A percentile compares a stretch with the other conserved stretches of the same genome.
These are phyloP conservation scores for Vanrija pseudolonga DNA, from an alignment of 1,284 basidiomycete genomes.

Conservation along the genomic window DNA sequence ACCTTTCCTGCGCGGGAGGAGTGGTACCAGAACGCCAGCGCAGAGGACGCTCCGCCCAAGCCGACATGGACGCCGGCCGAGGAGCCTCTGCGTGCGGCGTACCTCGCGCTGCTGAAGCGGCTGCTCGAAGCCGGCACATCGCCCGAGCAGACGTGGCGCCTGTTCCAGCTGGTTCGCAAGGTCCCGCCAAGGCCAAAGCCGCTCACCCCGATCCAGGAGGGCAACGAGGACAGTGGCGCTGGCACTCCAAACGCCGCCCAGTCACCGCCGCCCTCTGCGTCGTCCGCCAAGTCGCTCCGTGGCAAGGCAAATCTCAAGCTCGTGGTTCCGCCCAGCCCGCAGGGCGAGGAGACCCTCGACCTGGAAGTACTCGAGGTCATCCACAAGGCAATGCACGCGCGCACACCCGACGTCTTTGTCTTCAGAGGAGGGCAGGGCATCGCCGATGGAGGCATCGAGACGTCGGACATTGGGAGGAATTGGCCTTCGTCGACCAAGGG, in stretches of 20 bases:
- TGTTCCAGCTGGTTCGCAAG: constrained; percentile 38
- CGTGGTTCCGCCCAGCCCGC: neutral
- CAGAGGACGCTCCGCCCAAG: constrained; percentile 14
- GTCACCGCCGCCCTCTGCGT: neutral
- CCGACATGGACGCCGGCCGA: neutral
- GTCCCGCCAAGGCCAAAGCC: constrained; percentile 12
- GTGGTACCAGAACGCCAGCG: constrained; percentile 24
- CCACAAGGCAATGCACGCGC: constrained; percentile 34
- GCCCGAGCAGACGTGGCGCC: constrained; percentile 33
- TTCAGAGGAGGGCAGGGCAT: constrained; percentile 26
- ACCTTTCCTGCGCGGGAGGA: constrained; percentile 37
- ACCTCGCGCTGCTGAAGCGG: constrained; percentile 31
- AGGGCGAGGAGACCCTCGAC: constrained; percentile 22
- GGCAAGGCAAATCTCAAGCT: constrained; percentile 1
- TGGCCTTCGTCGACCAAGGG: constrained; percentile 42
- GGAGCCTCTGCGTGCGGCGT: constrained; percentile 20
- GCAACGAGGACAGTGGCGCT: neutral
- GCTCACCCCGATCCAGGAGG: neutral
- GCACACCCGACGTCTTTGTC: constrained; percentile 41
- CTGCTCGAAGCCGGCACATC: constrained; percentile 38
- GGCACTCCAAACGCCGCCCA: neutral
- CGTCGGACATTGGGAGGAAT: constrained; percentile 31
- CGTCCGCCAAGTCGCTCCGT: neutral
- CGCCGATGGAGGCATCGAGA: constrained; percentile 33
- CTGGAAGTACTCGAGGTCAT: constrained; percentile 42